These are phyloP conservation scores for Meredithiella fracta DNA, from an alignment of 2,329 filamentous ascomycete species.

Conservation along the genomic window DNA sequence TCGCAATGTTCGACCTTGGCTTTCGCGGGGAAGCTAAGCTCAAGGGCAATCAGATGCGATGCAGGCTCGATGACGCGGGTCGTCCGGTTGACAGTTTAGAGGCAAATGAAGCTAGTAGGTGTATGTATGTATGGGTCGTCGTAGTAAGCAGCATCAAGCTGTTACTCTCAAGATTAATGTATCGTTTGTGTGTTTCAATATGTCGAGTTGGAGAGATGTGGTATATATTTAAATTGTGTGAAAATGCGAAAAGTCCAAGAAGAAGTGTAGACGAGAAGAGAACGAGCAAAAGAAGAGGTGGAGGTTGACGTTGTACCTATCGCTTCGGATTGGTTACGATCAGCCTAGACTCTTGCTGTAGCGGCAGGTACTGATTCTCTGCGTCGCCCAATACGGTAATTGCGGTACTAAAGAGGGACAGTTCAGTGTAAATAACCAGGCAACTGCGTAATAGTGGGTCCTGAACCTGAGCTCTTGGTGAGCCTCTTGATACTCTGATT, in stretches of 20 bases:
- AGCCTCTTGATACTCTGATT: too few relatives aligned
- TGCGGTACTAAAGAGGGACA: not conserved
- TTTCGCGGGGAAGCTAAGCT: too few relatives aligned
- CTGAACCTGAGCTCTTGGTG: not conserved
- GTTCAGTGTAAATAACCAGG: not conserved
- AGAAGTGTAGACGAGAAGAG: not conserved
- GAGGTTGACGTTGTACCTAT: not conserved
- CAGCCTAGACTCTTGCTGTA: too few relatives aligned
- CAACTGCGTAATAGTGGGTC: slow-evolving; percentile 6
- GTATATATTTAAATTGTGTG: not conserved
- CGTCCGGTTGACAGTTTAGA: not conserved
- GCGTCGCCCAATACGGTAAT: slow-evolving; percentile 1
- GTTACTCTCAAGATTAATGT: not conserved
- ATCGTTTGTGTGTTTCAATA: not conserved
- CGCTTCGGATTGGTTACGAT: not conserved
- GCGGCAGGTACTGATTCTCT: not conserved
- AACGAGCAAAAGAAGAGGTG: not conserved
- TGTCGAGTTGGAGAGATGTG: not conserved
- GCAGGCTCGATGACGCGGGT: not conserved
- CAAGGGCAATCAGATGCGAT: not conserved
- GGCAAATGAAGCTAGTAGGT: not conserved
- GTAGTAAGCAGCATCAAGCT: not conserved
- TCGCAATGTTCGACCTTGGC: too few relatives aligned
- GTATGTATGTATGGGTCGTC: not conserved
- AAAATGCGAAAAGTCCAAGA: not conserved